Evolutionary conservation across 768 basidiomycete species (phyloP).

Genomic region (Panaeolus cyanescens): DNA sequence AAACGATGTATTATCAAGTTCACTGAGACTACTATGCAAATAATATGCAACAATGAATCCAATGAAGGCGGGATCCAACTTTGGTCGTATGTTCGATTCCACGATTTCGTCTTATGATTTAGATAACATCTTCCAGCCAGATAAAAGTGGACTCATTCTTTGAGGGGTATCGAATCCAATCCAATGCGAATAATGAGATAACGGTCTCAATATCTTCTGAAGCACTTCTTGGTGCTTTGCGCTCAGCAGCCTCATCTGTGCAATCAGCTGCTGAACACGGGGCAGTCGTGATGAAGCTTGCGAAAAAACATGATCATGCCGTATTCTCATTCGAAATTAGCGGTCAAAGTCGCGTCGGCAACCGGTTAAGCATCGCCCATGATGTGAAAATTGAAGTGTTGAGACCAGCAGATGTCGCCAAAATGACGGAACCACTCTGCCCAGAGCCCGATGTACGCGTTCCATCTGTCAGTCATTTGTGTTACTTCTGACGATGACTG

Average conservation of each 20-base stretch:
- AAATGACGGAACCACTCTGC: conserved; percentile 78
- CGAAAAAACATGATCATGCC: conserved; percentile 83
- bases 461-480: not conserved
- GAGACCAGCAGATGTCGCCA: conserved; percentile 71
- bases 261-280: conserved; percentile 52
- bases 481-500: not conserved
- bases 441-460: conserved; percentile 79
- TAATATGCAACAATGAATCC: conserved; percentile 81
- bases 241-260: conserved; percentile 51
- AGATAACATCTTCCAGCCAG: conserved; percentile 37
- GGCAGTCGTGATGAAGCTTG: conserved; percentile 79
- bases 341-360: conserved; percentile 63
- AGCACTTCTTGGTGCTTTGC: conserved; percentile 73
- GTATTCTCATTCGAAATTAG: conserved; percentile 78
- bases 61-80: conserved; percentile 87
- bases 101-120: not conserved
- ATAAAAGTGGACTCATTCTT: conserved; percentile 72
- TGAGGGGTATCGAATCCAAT: conserved; percentile 81
- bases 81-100: conserved; percentile 53
- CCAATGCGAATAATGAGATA: conserved; percentile 82
- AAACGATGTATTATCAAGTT: conserved; percentile 85
- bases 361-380: conserved; percentile 67
- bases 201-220: conserved; percentile 73
- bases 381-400: conserved; percentile 84
- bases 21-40: conserved; percentile 69